Evolutionary conservation across 768 basidiomycete genomes (phyloP), one percentile per base, ranked within the genome.

Genomic region (Collybiopsis confluens): DNA sequence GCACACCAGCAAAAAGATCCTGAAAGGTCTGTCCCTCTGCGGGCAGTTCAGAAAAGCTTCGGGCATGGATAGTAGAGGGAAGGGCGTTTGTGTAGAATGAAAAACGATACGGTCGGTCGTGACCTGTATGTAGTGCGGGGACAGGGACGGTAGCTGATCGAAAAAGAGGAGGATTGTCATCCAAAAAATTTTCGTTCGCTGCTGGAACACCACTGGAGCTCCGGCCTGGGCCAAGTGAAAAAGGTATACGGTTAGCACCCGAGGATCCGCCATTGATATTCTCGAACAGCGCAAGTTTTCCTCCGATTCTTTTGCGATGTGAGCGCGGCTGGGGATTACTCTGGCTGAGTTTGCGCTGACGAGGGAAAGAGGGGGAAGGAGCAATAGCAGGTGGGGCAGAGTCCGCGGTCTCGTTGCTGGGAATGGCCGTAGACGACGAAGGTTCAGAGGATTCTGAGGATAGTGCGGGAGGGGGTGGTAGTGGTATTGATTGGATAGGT

Each of bases 61-160:
- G 81, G 0, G 97, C 91, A 71, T 98, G 96, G 45, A 99, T 98
- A 1, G 97, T 98, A 0, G 93, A 88, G 2, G 87, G 84, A 45
- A 97, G 74, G 3, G 88, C 80, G 62, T 97, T 98, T 16, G 92
- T 98, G 71, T 98, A 99, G 73, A 98, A 99, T 0, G 97, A 98
- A 72, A 98, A 99, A 42, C 97, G 82, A 65, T 98, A 98, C 8
- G 95, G 96, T 62, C 93, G 77, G 62, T 94, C 92, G 58, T 93
- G 87, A 0, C 79, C 83, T 3, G 76, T 73, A 47, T 75, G 70
- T 21, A 77, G 68, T 2, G 23, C 56, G 23, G 55, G 51, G 3
- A 51, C 27, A 8, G 41, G 40, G 16, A 52, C 52, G 52, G 56
- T 27, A 44, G 43, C 35, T 15, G 55, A 16, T 36, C 44, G 33